phyloP scores from a whole-genome alignment of 768 basidiomycete species.

The Leucocoprinus leucothites region DNA sequence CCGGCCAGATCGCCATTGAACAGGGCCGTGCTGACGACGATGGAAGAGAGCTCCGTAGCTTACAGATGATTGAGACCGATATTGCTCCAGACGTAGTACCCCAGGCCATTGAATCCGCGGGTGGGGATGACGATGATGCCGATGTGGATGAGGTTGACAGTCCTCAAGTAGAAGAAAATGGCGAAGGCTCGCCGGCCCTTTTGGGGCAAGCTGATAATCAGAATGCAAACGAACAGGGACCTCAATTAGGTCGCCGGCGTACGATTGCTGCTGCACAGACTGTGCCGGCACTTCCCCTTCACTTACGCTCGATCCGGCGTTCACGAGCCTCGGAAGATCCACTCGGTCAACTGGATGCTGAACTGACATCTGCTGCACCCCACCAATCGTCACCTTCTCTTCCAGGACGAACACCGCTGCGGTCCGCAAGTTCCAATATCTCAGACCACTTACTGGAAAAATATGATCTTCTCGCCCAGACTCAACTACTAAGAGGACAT shows the following conservation, averaged over 20 bases:
- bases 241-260: constrained; percentile 34
- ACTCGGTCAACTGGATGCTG: constrained; percentile 61
- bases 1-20: constrained; percentile 83
- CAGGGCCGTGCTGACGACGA: constrained; percentile 77
- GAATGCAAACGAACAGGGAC: constrained; percentile 17
- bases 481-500: constrained; percentile 75
- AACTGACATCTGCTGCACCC: constrained; percentile 37
- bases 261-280: constrained; percentile 70
- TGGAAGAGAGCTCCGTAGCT: background rate
- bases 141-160: constrained; percentile 25
- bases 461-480: constrained; percentile 67
- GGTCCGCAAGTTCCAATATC: constrained; percentile 38
- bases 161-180: constrained; percentile 27
- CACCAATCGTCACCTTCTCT: constrained; percentile 76
- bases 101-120: constrained; percentile 9
- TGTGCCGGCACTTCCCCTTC: constrained; percentile 67
- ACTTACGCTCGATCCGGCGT: constrained; percentile 47
- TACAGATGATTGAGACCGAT: background rate
- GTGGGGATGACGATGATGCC: background rate
- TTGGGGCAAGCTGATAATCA: constrained; percentile 10
- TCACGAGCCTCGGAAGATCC: constrained; percentile 71
- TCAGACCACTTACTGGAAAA: constrained; percentile 60
- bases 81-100: background rate
- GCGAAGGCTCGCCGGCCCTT: constrained; percentile 13
- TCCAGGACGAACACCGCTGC: constrained; percentile 43